A percentile compares a stretch with the other conserved stretches of the same genome.
Evolutionary conservation across 1,139 yeast genomes (phyloP).

Genomic region (Keqinozyma sinolaborantium): DNA sequence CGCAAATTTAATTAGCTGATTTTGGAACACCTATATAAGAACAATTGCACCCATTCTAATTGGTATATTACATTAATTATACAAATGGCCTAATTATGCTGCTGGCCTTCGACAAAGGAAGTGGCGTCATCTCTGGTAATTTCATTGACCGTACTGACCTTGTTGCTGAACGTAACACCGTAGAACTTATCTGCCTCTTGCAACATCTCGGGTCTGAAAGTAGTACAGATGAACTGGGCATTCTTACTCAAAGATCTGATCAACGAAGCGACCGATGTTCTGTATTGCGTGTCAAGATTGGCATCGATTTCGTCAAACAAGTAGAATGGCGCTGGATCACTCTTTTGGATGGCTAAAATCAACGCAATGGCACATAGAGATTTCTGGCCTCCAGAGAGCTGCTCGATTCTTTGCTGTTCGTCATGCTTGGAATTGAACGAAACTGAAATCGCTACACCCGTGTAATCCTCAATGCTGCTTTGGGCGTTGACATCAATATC

Average conservation of each 20-base stretch:
- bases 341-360: slow-evolving; percentile 87
- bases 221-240: slow-evolving; percentile 94
- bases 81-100: slow-evolving; percentile 9
- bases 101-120: slow-evolving; percentile 72
- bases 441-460: slow-evolving; percentile 84
- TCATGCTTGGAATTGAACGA: slow-evolving; percentile 85
- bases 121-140: slow-evolving; percentile 73
- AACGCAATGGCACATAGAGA: slow-evolving; percentile 92
- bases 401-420: slow-evolving; percentile 87
- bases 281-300: slow-evolving; percentile 86
- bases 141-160: slow-evolving; percentile 75
- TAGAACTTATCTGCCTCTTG: slow-evolving; percentile 83
- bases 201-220: slow-evolving; percentile 91
- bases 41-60: no score
- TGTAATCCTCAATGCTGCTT: slow-evolving; percentile 53
- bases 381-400: slow-evolving; percentile 94
- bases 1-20: no score
- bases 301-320: slow-evolving; percentile 96
- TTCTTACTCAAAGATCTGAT: slow-evolving; percentile 58
- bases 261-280: slow-evolving; percentile 82
- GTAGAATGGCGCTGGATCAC: slow-evolving; percentile 97
- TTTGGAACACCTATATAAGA: no score
- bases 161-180: slow-evolving; percentile 82
- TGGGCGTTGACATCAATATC: slow-evolving; percentile 15
- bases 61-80: background rate